Conservation (phyloP, 257 asterid genomes). For the Przewalskia tangutica region DNA sequence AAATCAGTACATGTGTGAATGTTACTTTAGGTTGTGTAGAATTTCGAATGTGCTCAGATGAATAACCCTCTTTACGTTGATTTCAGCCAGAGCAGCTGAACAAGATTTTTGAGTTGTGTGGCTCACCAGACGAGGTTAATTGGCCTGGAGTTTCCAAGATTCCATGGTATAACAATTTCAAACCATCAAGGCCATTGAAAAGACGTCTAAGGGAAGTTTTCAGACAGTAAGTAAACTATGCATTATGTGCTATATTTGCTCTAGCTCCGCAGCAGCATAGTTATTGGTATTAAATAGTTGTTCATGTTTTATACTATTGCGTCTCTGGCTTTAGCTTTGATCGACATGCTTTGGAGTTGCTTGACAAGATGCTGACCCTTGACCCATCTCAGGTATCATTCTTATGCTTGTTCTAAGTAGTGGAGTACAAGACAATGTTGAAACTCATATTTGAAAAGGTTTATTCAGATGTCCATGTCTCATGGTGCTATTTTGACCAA, state of each 20-base stretch:
- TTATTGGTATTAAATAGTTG: background rate
- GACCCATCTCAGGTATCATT: conserved; percentile 79
- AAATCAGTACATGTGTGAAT: background rate
- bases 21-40: background rate
- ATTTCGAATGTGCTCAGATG: background rate
- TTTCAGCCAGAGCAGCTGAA: conserved; percentile 91
- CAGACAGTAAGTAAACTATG: conserved; percentile 52
- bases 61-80: background rate
- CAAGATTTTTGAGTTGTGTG: conserved; percentile 94
- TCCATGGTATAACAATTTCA: conserved; percentile 92
- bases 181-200: conserved; percentile 81
- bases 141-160: conserved; percentile 99
- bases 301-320: background rate
- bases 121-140: conserved; percentile 80
- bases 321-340: conserved; percentile 50
- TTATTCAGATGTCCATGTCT: background rate
- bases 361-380: conserved; percentile 75
- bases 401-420: background rate
- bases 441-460: background rate
- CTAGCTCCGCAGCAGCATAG: background rate
- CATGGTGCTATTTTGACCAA: background rate
- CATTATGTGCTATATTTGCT: background rate
- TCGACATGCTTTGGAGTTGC: conserved; percentile 86
- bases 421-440: background rate
- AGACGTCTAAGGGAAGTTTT: conserved; percentile 78